Conservation (phyloP, 371 early-diverging fungal species). For the Lichtheimia ornata region DNA sequence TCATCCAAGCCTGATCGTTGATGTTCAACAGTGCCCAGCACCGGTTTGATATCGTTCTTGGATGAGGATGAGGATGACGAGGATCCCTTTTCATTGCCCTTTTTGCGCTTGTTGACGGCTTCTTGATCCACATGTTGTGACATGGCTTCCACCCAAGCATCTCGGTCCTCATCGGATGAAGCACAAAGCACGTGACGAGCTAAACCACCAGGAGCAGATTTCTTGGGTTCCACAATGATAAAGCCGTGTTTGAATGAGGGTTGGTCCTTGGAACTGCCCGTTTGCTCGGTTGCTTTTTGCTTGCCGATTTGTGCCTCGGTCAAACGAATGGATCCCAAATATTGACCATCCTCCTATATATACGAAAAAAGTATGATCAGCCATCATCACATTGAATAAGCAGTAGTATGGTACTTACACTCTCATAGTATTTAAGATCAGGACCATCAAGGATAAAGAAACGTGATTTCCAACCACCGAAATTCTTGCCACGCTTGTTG, state of each 20-base stretch:
- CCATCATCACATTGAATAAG: background rate
- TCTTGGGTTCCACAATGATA: conserved; percentile 73
- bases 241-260: conserved; percentile 74
- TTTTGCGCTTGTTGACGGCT: conserved; percentile 9
- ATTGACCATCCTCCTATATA: conserved; percentile 55
- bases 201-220: conserved; percentile 56
- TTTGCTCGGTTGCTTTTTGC: conserved; percentile 30
- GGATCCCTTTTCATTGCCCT: conserved; percentile 8
- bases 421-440: conserved; percentile 73
- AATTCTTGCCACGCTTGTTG: conserved; percentile 84
- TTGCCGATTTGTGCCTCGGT: conserved; percentile 57
- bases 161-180: conserved; percentile 83
- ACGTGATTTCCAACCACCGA: conserved; percentile 85
- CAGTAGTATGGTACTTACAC: conserved; percentile 49
- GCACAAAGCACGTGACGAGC: conserved; percentile 83
- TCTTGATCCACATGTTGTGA: conserved; percentile 44
- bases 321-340: conserved; percentile 56
- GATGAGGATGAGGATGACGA: background rate
- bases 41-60: conserved; percentile 26
- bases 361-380: background rate
- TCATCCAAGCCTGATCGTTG: background rate
- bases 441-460: conserved; percentile 69
- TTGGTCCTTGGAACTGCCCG: conserved; percentile 25
- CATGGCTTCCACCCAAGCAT: conserved; percentile 80
- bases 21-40: background rate